Evolutionary conservation across 2,329 filamentous ascomycete genomes (phyloP).

Genomic region (Pyrenophora graminea): DNA sequence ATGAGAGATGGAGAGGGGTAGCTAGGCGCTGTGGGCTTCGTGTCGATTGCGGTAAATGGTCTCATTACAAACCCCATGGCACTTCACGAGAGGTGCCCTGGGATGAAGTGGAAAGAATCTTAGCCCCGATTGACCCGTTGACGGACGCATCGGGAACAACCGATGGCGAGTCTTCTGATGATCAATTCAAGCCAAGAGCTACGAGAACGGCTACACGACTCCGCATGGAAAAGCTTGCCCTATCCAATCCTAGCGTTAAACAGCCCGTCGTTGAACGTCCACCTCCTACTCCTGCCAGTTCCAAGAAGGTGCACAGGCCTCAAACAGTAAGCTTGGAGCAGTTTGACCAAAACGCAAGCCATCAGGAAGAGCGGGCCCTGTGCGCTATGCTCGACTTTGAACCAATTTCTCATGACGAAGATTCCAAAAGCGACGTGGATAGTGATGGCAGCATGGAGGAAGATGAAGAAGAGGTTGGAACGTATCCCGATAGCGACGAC

Average conservation of each 20-base stretch:
- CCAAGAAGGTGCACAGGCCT: not conserved
- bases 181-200: conserved; percentile 26
- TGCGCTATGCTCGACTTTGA: conserved; percentile 49
- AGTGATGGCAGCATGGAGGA: conserved; percentile 6
- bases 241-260: conserved; percentile 16
- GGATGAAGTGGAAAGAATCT: conserved; percentile 46
- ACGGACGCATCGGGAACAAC: conserved; percentile 33
- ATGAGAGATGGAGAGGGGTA: conserved; percentile 57
- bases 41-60: conserved; percentile 46
- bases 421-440: conserved; percentile 33
- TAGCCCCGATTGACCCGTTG: conserved; percentile 16
- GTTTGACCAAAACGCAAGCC: conserved; percentile 53
- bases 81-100: conserved; percentile 49
- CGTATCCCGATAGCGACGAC: conserved; percentile 41
- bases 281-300: not conserved
- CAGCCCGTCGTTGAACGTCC: not conserved
- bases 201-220: conserved; percentile 35
- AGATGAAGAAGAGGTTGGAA: conserved; percentile 32
- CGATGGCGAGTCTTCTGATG: conserved; percentile 29
- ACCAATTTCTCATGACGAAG: conserved; percentile 15
- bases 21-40: conserved; percentile 58
- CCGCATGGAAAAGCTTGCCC: conserved; percentile 20
- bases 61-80: conserved; percentile 3
- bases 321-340: conserved; percentile 36
- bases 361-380: conserved; percentile 52